Evolutionary conservation across 148 eudicot genomes (phyloP).

Genomic region (Fagopyrum esculentum): DNA sequence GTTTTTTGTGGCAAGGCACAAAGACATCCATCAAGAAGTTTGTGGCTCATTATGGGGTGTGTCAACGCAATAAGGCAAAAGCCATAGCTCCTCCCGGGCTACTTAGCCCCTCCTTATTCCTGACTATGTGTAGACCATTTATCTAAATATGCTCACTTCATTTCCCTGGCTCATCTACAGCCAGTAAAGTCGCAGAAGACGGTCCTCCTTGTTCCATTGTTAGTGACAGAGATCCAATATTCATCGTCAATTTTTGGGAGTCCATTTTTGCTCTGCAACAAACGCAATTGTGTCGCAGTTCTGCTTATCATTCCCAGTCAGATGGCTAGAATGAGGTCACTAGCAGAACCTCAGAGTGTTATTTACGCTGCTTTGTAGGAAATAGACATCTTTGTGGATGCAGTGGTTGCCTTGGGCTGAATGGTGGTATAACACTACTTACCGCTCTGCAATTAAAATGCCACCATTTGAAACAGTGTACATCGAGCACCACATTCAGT

Average conservation of each 20-base stretch:
- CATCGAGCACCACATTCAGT: no score
- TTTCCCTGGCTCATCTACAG: slow-evolving; percentile 6
- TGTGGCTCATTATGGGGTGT: no score
- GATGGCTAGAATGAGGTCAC: slow-evolving; percentile 1
- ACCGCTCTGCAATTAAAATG: neutral
- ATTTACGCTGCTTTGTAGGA: neutral
- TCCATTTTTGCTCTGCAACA: neutral
- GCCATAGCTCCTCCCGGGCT: neutral
- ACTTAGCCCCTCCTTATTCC: slow-evolving; percentile 12
- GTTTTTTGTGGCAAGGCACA: no score
- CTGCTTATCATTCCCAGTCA: neutral
- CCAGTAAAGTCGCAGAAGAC: neutral
- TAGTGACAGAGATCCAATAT: neutral
- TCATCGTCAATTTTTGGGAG: slow-evolving; percentile 1
- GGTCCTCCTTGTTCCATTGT: neutral
- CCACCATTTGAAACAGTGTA: no score
- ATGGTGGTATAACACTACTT: neutral
- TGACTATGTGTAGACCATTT: neutral
- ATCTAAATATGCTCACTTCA: slow-evolving; percentile 11
- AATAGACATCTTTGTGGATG: neutral
- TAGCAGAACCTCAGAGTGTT: neutral
- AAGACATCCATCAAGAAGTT: no score
- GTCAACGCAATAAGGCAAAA: no score
- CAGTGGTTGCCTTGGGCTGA: neutral
- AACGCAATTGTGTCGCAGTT: neutral